Percentiles rank a stretch among this genome's conserved stretches.
Evolutionary conservation across 2,329 filamentous ascomycete genomes (phyloP).

Genomic region (Leptodontidium sp.): DNA sequence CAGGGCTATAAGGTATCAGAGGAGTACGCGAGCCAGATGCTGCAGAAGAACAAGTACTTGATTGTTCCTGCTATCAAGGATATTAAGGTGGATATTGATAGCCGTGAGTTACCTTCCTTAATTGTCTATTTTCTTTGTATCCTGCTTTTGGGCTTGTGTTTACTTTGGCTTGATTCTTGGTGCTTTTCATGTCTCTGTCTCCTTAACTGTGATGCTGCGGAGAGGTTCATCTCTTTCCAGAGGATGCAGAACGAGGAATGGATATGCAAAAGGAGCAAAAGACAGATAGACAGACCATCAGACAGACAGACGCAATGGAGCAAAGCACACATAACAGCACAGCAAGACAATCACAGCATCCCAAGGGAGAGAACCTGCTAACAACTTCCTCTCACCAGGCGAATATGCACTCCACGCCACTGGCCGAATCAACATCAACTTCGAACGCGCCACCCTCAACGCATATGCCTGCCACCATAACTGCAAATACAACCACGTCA

Average conservation of each 20-base stretch:
- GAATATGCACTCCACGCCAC: conserved; percentile 4
- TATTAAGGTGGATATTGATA: conserved; percentile 13
- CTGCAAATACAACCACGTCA: neutral
- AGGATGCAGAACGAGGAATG: neutral
- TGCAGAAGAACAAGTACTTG: neutral
- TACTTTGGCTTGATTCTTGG: no score
- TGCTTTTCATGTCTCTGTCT: no score
- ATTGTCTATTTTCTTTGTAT: neutral
- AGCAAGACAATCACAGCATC: neutral
- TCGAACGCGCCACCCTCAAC: neutral
- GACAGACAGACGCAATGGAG: neutral
- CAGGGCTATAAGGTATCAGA: conserved; percentile 10
- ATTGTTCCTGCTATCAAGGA: conserved; percentile 17
- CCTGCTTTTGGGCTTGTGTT: neutral
- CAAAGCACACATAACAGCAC: neutral
- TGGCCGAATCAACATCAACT: conserved; percentile 7
- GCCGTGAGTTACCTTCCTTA: neutral
- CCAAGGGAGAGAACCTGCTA: neutral
- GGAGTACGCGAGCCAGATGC: neutral
- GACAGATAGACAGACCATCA: neutral
- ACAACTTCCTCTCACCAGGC: neutral
- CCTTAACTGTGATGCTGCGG: no score
- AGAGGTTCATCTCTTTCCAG: no score
- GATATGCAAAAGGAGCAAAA: neutral
- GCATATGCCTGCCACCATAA: neutral